Conservation (phyloP, 2,329 filamentous ascomycete species). For the Phaeosphaeriaceae sp. region DNA sequence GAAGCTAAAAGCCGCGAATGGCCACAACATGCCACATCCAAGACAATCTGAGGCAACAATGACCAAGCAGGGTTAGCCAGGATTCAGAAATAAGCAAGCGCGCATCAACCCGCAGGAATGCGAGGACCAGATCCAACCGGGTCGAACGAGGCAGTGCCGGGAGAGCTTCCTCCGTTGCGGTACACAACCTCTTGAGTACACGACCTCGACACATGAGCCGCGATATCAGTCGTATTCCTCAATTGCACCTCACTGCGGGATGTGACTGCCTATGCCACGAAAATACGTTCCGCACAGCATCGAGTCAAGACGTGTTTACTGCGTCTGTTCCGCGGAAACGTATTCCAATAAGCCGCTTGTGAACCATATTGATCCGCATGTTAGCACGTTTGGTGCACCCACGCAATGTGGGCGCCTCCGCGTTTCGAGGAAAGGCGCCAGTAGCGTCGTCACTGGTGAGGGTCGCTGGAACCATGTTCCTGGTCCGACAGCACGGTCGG, state of each 20-base stretch:
- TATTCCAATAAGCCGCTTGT: no score
- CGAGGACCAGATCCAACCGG: no score
- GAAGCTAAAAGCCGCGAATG: not conserved
- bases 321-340: no score
- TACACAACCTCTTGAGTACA: no score
- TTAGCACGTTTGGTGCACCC: not conserved
- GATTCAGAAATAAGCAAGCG: not conserved
- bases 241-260: not conserved
- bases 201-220: no score
- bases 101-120: not conserved
- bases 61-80: not conserved
- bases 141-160: not conserved
- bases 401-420: not conserved
- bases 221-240: not conserved
- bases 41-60: not conserved
- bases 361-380: no score
- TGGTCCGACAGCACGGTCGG: not conserved
- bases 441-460: not conserved
- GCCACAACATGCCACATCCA: not conserved
- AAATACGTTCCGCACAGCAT: no score
- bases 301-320: no score
- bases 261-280: no score
- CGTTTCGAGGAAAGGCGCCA: not conserved
- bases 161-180: not conserved
- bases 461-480: not conserved